A percentile compares a stretch with the other conserved stretches of the same genome.
These are phyloP conservation scores for Chaetomium cochliodes DNA, from an alignment of 495 filamentous ascomycete species.

Conservation along the genomic window DNA sequence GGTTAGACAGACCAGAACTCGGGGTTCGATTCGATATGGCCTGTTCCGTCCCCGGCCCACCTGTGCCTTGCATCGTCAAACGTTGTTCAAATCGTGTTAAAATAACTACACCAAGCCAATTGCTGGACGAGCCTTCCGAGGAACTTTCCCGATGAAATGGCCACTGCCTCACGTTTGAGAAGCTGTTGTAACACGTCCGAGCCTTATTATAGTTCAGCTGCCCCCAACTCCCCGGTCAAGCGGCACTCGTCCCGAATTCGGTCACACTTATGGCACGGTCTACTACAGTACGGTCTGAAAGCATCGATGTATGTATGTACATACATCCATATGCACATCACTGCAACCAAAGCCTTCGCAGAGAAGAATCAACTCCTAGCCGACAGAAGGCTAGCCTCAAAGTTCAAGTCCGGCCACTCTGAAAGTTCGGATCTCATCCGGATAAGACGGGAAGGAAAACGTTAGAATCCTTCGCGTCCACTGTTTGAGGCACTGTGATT, in stretches of 20 bases:
- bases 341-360: too few species aligned
- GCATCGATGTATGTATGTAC: too few species aligned
- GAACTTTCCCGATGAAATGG: background rate
- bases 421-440: too few species aligned
- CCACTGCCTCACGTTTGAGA: background rate
- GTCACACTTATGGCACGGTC: too few species aligned
- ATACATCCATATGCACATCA: too few species aligned
- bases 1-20: background rate
- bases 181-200: background rate
- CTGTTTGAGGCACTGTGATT: background rate
- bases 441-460: too few species aligned
- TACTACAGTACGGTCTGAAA: too few species aligned
- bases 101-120: background rate
- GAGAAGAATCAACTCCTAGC: too few species aligned
- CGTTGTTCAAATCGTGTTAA: background rate
- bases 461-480: background rate
- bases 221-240: background rate
- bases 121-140: background rate
- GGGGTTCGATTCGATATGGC: too few species aligned
- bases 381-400: too few species aligned
- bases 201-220: background rate
- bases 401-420: too few species aligned
- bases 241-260: background rate
- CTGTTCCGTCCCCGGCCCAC: background rate
- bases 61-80: conserved; percentile 6